These are phyloP conservation scores for Nevesoporus exiguus DNA, from an alignment of 768 basidiomycete genomes.

Conservation along the genomic window DNA sequence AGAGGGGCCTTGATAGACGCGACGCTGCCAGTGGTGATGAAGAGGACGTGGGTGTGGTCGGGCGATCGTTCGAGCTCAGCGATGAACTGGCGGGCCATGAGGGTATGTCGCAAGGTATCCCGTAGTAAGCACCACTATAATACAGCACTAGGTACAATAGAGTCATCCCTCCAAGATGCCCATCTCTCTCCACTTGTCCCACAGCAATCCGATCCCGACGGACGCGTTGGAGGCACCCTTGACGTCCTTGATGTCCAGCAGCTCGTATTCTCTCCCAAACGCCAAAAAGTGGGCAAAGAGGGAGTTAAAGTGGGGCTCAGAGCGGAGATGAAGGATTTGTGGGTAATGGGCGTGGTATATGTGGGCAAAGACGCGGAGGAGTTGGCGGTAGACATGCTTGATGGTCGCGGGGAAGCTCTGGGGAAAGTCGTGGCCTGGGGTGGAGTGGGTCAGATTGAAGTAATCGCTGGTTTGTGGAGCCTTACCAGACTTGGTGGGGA, in stretches of 20 bases:
- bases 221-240: conserved; percentile 58
- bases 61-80: conserved; percentile 27
- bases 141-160: conserved; percentile 9
- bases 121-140: conserved; percentile 4
- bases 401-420: conserved; percentile 84
- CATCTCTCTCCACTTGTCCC: conserved; percentile 89
- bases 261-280: conserved; percentile 90
- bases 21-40: conserved; percentile 93
- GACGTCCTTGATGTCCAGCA: conserved; percentile 87
- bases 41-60: conserved; percentile 55
- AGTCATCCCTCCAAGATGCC: conserved; percentile 55
- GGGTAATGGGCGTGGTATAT: conserved; percentile 94
- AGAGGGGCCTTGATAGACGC: conserved; percentile 92
- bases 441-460: neutral
- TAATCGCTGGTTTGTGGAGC: neutral
- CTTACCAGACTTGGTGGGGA: conserved; percentile 93
- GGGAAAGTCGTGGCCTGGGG: conserved; percentile 79
- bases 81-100: conserved; percentile 22
- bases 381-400: conserved; percentile 94
- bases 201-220: conserved; percentile 74
- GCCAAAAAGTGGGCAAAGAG: conserved; percentile 97
- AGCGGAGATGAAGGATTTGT: conserved; percentile 87
- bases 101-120: neutral
- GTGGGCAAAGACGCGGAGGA: conserved; percentile 95
- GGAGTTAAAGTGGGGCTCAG: conserved; percentile 95